A percentile compares a stretch with the other conserved stretches of the same genome.
Evolutionary conservation across 495 filamentous ascomycete genomes (phyloP).

Genomic region (Aspergillus funiculosus): DNA sequence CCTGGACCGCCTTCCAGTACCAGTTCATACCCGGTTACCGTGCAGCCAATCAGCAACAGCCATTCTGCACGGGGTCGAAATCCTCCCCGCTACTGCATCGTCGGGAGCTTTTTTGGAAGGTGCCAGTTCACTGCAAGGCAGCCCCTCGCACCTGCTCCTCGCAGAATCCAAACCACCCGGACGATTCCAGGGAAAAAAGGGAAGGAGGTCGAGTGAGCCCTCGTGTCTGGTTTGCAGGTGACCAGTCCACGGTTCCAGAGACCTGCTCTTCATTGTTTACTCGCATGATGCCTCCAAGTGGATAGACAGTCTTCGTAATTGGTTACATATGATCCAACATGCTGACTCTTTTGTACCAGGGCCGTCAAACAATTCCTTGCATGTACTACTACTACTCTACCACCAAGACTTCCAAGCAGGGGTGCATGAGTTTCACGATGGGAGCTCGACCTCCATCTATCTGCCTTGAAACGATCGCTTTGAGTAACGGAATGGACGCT

Average conservation of each 20-base stretch:
- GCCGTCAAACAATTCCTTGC: too few species aligned
- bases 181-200: too few species aligned
- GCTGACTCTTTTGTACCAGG: too few species aligned
- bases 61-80: slow-evolving; percentile 1
- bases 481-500: not conserved
- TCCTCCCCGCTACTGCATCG: not conserved
- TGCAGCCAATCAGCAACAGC: slow-evolving; percentile 4
- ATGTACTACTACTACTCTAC: too few species aligned
- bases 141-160: not conserved
- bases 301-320: too few species aligned
- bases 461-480: not conserved
- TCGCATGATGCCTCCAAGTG: too few species aligned
- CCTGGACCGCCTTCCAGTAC: slow-evolving; percentile 14
- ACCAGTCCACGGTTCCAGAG: not conserved
- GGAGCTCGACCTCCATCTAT: too few species aligned
- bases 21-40: not conserved
- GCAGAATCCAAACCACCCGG: not conserved
- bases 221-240: not conserved
- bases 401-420: too few species aligned
- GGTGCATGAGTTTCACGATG: too few species aligned
- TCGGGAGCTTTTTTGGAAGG: not conserved
- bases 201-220: not conserved
- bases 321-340: too few species aligned
- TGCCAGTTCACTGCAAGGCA: not conserved
- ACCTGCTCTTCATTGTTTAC: not conserved